These are phyloP conservation scores for Jacaranda mimosifolia DNA, from an alignment of 257 asterid genomes.

Conservation along the genomic window DNA sequence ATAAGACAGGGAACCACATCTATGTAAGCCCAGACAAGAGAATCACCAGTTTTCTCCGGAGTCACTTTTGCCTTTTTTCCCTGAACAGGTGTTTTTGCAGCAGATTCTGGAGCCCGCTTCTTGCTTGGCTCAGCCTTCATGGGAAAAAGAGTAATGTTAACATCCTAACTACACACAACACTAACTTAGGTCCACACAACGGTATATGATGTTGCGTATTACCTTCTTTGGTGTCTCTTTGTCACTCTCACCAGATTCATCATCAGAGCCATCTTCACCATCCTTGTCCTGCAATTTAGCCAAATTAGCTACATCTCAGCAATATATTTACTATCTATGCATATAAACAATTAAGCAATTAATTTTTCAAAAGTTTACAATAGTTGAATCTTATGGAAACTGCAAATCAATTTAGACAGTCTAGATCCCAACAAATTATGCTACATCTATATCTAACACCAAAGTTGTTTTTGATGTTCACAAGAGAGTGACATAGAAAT, in stretches of 20 bases:
- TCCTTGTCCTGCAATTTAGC: constrained; percentile 56
- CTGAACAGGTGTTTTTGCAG: constrained; percentile 75
- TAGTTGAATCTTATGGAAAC: neutral
- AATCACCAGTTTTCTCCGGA: constrained; percentile 86
- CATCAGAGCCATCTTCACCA: constrained; percentile 56
- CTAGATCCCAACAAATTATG: neutral
- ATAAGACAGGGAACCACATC: neutral
- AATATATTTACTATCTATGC: neutral
- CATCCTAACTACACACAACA: neutral
- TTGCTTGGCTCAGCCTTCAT: constrained; percentile 65
- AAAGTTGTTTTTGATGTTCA: neutral
- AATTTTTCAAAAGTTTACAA: neutral
- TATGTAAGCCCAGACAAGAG: constrained; percentile 11
- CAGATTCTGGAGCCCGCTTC: constrained; percentile 67
- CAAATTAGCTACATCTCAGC: neutral
- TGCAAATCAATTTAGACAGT: neutral
- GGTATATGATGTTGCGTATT: neutral
- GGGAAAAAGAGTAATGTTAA: neutral
- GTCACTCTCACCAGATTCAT: constrained; percentile 64
- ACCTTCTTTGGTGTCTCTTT: constrained; percentile 95
- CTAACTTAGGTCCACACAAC: neutral
- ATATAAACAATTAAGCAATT: neutral
- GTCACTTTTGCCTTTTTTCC: constrained; percentile 84
- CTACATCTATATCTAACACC: neutral
- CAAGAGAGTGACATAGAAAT: neutral